Evolutionary conservation across 2,329 filamentous ascomycete species (phyloP).

Genomic region (Amesomyces nigricolor): DNA sequence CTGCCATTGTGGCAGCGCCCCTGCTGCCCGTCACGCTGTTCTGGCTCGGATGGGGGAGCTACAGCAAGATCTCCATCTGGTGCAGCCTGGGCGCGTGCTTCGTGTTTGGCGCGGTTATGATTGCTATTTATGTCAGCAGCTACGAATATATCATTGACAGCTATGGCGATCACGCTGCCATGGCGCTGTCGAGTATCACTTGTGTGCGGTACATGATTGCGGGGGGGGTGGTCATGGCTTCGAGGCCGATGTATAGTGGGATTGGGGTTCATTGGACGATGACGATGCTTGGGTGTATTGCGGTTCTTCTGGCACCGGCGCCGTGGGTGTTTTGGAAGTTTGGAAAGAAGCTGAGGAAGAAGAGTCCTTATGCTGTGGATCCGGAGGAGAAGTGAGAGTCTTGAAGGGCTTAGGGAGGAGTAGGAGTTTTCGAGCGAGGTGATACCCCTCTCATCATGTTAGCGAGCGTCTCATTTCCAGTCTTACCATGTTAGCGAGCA

Average conservation of each 20-base stretch:
- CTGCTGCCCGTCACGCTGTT: slow-evolving; percentile 48
- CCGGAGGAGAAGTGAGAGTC: background rate
- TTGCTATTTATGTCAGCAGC: slow-evolving; percentile 44
- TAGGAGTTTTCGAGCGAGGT: too few species aligned
- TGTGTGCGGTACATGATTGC: slow-evolving; percentile 32
- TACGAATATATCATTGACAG: slow-evolving; percentile 56
- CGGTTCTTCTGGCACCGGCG: slow-evolving; percentile 29
- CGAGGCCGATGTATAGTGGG: slow-evolving; percentile 35
- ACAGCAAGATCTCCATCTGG: slow-evolving; percentile 41
- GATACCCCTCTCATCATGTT: too few species aligned
- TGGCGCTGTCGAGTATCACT: slow-evolving; percentile 31
- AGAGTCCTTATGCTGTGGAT: slow-evolving; percentile 18
- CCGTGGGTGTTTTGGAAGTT: slow-evolving; percentile 34
- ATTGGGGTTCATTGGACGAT: slow-evolving; percentile 32
- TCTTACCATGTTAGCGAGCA: background rate
- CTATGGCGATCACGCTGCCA: slow-evolving; percentile 47
- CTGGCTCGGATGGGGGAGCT: slow-evolving; percentile 53
- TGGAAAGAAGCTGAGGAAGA: slow-evolving; percentile 26
- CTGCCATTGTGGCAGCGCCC: slow-evolving; percentile 45
- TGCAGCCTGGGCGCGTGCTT: slow-evolving; percentile 45
- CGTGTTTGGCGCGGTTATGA: slow-evolving; percentile 46
- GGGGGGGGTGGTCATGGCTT: slow-evolving; percentile 36
- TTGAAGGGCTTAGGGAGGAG: too few species aligned
- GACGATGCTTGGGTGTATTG: slow-evolving; percentile 33
- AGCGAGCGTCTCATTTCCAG: background rate